A percentile compares a stretch with the other conserved stretches of the same genome.
Evolutionary conservation across 2,329 filamentous ascomycete species (phyloP).

Genomic region (Alternaria sp.): DNA sequence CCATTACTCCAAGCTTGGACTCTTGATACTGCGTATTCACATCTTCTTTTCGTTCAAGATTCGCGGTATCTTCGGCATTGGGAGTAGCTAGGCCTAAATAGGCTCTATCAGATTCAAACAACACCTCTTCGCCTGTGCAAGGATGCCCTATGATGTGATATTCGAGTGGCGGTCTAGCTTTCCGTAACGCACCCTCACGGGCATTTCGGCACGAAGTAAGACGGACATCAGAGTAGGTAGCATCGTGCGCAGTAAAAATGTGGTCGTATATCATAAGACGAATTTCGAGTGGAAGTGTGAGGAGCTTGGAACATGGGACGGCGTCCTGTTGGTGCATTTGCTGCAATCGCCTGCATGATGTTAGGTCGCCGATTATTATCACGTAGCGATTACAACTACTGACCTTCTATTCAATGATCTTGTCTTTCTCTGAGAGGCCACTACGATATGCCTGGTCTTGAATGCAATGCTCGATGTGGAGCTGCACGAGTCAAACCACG

Average conservation of each 20-base stretch:
- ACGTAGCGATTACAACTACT: background rate
- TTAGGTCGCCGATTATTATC: background rate
- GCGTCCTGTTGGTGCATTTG: background rate
- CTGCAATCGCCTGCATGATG: background rate
- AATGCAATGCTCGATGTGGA: background rate
- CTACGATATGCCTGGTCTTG: background rate
- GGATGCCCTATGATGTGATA: background rate
- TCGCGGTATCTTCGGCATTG: background rate
- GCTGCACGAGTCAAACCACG: background rate
- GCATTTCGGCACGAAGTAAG: background rate
- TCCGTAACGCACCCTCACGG: background rate
- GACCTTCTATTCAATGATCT: background rate
- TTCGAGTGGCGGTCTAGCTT: background rate
- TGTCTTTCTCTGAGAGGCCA: background rate
- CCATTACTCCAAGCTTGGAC: conserved; percentile 1
- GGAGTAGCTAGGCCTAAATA: background rate
- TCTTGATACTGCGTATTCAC: background rate
- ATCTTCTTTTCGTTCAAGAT: background rate
- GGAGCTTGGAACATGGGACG: conserved; percentile 5
- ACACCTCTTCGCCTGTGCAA: background rate
- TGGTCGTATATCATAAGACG: conserved; percentile 10
- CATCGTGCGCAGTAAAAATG: background rate
- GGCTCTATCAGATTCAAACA: background rate
- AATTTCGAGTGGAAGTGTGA: conserved; percentile 10
- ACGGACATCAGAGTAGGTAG: conserved; percentile 2